Evolutionary conservation across 2,329 filamentous ascomycete genomes (phyloP).

Genomic region (Monascus ruber): DNA sequence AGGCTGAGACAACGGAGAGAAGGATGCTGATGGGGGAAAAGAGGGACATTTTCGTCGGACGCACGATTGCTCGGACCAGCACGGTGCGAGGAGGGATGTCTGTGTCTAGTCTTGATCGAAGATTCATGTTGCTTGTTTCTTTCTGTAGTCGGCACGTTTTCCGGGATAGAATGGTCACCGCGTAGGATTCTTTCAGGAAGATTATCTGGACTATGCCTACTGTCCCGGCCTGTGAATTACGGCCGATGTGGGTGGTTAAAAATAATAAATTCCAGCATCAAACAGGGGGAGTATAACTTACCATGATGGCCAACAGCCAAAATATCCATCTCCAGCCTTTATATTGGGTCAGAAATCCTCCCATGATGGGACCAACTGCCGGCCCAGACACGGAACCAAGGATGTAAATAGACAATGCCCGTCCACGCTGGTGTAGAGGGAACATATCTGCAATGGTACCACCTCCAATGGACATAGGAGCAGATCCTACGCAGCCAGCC

Average conservation of each 20-base stretch:
- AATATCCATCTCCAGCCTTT: slow-evolving; percentile 27
- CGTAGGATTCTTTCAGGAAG: slow-evolving; percentile 35
- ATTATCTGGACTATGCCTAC: slow-evolving; percentile 24
- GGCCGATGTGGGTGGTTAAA: not conserved
- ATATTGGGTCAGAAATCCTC: slow-evolving; percentile 17
- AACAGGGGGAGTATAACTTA: slow-evolving; percentile 3
- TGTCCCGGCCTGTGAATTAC: slow-evolving; percentile 23
- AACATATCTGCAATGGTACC: slow-evolving; percentile 5
- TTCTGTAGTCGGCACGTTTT: slow-evolving; percentile 35
- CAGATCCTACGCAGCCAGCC: slow-evolving; percentile 43
- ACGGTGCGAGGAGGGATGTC: slow-evolving; percentile 28
- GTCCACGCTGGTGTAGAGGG: not conserved
- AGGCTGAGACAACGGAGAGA: slow-evolving; percentile 44
- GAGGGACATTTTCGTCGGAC: slow-evolving; percentile 36
- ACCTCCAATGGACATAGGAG: slow-evolving; percentile 27
- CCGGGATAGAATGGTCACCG: slow-evolving; percentile 27
- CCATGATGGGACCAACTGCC: slow-evolving; percentile 19
- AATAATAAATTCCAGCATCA: not conserved
- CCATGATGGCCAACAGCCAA: slow-evolving; percentile 23
- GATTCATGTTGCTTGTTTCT: slow-evolving; percentile 28
- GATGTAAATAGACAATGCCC: not conserved
- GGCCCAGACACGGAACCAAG: slow-evolving; percentile 9
- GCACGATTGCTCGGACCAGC: slow-evolving; percentile 35
- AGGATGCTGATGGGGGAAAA: slow-evolving; percentile 43
- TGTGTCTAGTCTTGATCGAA: slow-evolving; percentile 17